Evolutionary conservation across 202 grass and related monocot species (phyloP).

Genomic region (Hordeum pubiflorum): DNA sequence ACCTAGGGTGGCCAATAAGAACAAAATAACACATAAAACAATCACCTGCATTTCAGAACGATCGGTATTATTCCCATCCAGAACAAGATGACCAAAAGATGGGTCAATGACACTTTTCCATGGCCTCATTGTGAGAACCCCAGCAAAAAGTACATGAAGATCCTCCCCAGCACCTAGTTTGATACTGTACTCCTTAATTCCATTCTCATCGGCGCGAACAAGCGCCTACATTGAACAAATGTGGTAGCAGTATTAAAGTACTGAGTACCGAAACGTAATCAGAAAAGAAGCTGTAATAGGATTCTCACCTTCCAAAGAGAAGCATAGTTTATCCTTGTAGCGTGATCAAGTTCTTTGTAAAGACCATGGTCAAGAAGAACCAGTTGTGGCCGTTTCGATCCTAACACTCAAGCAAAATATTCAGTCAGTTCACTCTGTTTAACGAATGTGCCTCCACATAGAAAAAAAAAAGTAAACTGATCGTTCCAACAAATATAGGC

Average conservation of each 20-base stretch:
- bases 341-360: slow-evolving; percentile 85
- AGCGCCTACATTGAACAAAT: slow-evolving; percentile 49
- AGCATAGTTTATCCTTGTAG: slow-evolving; percentile 86
- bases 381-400: slow-evolving; percentile 64
- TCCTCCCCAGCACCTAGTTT: slow-evolving; percentile 93
- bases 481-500: neutral
- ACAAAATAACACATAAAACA: neutral
- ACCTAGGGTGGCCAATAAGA: slow-evolving; percentile 1
- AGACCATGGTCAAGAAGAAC: slow-evolving; percentile 96
- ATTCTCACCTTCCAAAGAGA: slow-evolving; percentile 81
- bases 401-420: slow-evolving; percentile 34
- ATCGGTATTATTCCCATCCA: slow-evolving; percentile 44
- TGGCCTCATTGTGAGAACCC: slow-evolving; percentile 89
- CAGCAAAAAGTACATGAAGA: slow-evolving; percentile 72
- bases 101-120: slow-evolving; percentile 89
- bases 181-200: slow-evolving; percentile 74
- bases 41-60: slow-evolving; percentile 82
- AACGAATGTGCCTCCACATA: neutral
- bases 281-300: slow-evolving; percentile 11
- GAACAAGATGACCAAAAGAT: slow-evolving; percentile 67
- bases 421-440: neutral
- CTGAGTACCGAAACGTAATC: neutral
- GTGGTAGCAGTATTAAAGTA: slow-evolving; percentile 19
- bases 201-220: slow-evolving; percentile 62
- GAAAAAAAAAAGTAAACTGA: neutral